A percentile compares a stretch with the other conserved stretches of the same genome.
phyloP scores from a whole-genome alignment of 2,329 filamentous ascomycete genomes.

The Alternaria alternata region DNA sequence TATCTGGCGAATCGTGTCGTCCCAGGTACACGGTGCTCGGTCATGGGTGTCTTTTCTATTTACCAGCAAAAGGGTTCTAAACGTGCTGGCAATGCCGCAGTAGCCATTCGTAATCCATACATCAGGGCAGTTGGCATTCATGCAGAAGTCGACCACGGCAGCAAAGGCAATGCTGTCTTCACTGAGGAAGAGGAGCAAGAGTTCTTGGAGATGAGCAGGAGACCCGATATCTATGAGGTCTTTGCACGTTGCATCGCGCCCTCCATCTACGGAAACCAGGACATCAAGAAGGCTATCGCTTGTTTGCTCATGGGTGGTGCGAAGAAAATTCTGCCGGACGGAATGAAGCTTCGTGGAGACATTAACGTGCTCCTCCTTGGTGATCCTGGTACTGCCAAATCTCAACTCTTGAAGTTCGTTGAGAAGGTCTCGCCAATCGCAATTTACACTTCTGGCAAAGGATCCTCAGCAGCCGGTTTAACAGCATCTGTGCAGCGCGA shows the following conservation, averaged over 20 bases:
- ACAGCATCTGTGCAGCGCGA: conserved; percentile 97
- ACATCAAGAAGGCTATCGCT: conserved; percentile 97
- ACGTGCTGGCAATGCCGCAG: conserved; percentile 77
- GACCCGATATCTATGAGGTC: conserved; percentile 89
- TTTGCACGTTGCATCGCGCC: conserved; percentile 94
- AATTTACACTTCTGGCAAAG: conserved; percentile 98
- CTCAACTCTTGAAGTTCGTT: conserved; percentile 95
- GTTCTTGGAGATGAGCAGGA: conserved; percentile 87
- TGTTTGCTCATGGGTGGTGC: conserved; percentile 93
- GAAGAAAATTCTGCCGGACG: conserved; percentile 96
- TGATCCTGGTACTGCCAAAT: conserved; percentile 98
- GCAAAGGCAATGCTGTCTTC: conserved; percentile 84
- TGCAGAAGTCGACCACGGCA: conserved; percentile 86
- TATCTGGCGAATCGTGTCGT: conserved; percentile 96
- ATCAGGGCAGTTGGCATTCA: conserved; percentile 91
- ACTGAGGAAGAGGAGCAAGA: conserved; percentile 97
- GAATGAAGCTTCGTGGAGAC: conserved; percentile 96
- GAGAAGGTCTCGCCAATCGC: conserved; percentile 96
- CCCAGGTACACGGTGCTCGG: conserved; percentile 89
- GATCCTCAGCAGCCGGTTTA: conserved; percentile 94
- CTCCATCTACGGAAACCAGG: conserved; percentile 93
- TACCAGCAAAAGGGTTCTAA: conserved; percentile 92
- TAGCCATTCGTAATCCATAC: conserved; percentile 95
- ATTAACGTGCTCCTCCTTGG: conserved; percentile 97
- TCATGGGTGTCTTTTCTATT: conserved; percentile 98